phyloP scores from a whole-genome alignment of 1,139 yeast species.

The Keqinozyma sinolaborantium region DNA sequence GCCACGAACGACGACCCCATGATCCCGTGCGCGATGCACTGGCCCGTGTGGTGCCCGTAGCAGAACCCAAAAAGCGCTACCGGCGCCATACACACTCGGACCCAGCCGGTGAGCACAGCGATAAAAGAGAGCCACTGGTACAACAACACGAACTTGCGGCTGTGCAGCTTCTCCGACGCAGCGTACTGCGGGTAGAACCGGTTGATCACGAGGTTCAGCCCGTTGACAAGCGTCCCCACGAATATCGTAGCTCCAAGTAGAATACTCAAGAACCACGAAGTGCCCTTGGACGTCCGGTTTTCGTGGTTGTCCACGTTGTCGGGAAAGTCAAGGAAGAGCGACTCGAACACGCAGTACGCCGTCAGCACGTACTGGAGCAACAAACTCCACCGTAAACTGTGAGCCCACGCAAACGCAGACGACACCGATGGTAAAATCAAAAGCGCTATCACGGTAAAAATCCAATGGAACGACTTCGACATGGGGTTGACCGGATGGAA shows the following conservation, averaged over 20 bases:
- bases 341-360: constrained; percentile 52
- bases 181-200: constrained; percentile 31
- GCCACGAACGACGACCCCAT: constrained; percentile 88
- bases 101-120: constrained; percentile 54
- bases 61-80: constrained; percentile 79
- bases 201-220: constrained; percentile 44
- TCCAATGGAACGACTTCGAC: constrained; percentile 64
- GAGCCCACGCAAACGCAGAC: constrained; percentile 53
- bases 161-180: constrained; percentile 13
- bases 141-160: constrained; percentile 15
- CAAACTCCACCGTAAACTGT: constrained; percentile 42
- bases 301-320: constrained; percentile 60
- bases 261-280: constrained; percentile 55
- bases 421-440: constrained; percentile 55
- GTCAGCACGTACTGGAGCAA: constrained; percentile 45
- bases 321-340: constrained; percentile 54
- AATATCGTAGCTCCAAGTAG: constrained; percentile 47
- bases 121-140: constrained; percentile 48
- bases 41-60: constrained; percentile 75
- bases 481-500: constrained; percentile 48
- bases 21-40: constrained; percentile 93
- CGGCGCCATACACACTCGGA: constrained; percentile 76
- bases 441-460: constrained; percentile 41
- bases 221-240: constrained; percentile 52
- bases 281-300: constrained; percentile 61